These are phyloP conservation scores for Pezicula radicicola DNA, from an alignment of 2,329 filamentous ascomycete genomes.

Conservation along the genomic window DNA sequence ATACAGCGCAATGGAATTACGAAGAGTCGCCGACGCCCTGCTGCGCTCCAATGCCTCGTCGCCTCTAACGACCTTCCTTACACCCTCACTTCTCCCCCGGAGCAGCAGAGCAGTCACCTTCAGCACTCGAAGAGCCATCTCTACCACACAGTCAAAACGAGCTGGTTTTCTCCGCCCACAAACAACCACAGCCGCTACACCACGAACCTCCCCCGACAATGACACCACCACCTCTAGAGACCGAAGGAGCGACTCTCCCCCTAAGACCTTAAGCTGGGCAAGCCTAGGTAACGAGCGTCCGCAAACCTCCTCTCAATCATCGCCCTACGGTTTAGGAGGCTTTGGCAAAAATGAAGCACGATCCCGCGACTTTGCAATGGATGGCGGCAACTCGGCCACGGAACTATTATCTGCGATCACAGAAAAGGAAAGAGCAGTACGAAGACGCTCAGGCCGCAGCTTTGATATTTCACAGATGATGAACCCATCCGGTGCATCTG, in stretches of 20 bases:
- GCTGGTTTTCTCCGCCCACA: not conserved
- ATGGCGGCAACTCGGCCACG: constrained; percentile 8
- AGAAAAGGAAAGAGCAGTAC: no score
- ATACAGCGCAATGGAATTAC: constrained; percentile 28
- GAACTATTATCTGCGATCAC: constrained; percentile 6
- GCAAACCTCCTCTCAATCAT: no score
- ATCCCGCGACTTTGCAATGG: not conserved
- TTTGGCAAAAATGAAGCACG: no score
- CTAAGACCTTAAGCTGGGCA: not conserved
- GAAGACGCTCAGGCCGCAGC: not conserved
- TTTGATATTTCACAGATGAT: constrained; percentile 6
- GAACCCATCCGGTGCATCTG: not conserved
- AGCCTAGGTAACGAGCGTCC: no score
- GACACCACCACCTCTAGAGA: not conserved
- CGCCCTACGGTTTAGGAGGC: no score
- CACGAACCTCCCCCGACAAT: not conserved
- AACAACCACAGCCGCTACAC: not conserved
- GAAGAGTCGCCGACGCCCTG: constrained; percentile 26
- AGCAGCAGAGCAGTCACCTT: constrained; percentile 9
- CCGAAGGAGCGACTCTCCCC: not conserved
- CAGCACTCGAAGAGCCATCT: constrained; percentile 2
- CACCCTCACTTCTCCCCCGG: constrained; percentile 15
- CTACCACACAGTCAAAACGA: constrained; percentile 3
- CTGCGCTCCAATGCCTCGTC: constrained; percentile 23
- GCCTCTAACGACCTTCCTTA: constrained; percentile 23